Evolutionary conservation across 1,284 basidiomycete genomes (phyloP).

Genomic region (Leccinum pachyderme): DNA sequence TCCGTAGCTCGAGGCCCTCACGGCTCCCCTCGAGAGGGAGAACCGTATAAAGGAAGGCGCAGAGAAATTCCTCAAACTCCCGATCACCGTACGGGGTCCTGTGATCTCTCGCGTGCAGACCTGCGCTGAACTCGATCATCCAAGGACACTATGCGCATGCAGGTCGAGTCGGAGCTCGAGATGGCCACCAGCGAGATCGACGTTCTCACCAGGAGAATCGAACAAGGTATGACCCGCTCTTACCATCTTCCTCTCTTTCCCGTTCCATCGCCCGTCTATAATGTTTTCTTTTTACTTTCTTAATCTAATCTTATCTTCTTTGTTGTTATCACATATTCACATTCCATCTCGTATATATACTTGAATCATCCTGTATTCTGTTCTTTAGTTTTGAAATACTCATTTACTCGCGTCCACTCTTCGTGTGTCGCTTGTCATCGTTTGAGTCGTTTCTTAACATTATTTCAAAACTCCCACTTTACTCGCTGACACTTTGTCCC

Average conservation of each 20-base stretch:
- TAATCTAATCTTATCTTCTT: too few relatives aligned
- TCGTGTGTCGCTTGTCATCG: too few relatives aligned
- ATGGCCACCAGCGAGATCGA: constrained; percentile 72
- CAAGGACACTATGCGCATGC: constrained; percentile 62
- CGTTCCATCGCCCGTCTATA: constrained; percentile 18
- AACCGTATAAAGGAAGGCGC: constrained; percentile 83
- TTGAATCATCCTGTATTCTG: too few relatives aligned
- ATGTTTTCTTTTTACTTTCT: too few relatives aligned
- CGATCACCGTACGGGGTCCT: constrained; percentile 49
- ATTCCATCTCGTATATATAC: too few relatives aligned
- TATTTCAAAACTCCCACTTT: too few relatives aligned
- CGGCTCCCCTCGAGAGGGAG: constrained; percentile 65
- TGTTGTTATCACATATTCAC: too few relatives aligned
- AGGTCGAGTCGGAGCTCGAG: constrained; percentile 76
- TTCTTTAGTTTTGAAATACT: too few relatives aligned
- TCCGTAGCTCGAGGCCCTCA: constrained; percentile 65
- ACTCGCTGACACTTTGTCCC: too few relatives aligned
- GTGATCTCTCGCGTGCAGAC: background rate
- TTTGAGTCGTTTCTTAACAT: too few relatives aligned
- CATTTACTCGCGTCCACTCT: too few relatives aligned
- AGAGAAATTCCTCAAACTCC: constrained; percentile 74
- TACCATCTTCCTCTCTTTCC: background rate
- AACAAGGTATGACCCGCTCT: constrained; percentile 47
- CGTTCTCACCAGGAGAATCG: constrained; percentile 61
- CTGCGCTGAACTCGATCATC: constrained; percentile 13